Conservation (phyloP, 495 filamentous ascomycete species). For the Melanomma pulvis-pyrius region DNA sequence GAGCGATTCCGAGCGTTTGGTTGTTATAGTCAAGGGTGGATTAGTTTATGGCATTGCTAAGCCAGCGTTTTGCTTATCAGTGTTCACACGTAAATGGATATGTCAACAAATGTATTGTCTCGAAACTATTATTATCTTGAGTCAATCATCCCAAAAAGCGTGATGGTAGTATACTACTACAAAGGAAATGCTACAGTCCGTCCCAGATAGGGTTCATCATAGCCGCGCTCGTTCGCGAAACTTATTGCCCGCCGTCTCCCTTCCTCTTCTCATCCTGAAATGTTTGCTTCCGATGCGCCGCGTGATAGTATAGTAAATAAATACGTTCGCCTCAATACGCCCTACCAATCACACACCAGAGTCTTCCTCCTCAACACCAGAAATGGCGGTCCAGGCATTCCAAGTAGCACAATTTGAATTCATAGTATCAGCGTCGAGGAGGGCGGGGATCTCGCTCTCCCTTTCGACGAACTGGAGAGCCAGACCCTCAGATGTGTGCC, state of each 20-base stretch:
- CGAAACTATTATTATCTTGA: neutral
- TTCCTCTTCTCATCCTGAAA: neutral
- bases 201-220: neutral
- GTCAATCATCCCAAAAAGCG: neutral
- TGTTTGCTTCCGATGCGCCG: neutral
- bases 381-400: slow-evolving; percentile 14
- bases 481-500: slow-evolving; percentile 35
- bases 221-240: neutral
- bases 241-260: neutral
- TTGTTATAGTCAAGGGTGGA: neutral
- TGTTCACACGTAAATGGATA: neutral
- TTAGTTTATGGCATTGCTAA: neutral
- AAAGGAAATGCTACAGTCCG: neutral
- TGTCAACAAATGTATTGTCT: neutral
- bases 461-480: slow-evolving; percentile 32
- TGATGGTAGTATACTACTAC: neutral
- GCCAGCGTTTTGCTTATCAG: neutral
- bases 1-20: neutral
- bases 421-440: slow-evolving; percentile 8
- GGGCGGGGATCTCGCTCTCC: slow-evolving; percentile 19
- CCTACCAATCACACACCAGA: slow-evolving; percentile 26
- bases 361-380: slow-evolving; percentile 23
- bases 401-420: slow-evolving; percentile 21
- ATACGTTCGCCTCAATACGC: neutral
- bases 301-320: neutral